Evolutionary conservation across 164 flowering plant genomes (phyloP), one percentile per base, ranked within the genome.

Genomic region (Vitis rupestris): DNA sequence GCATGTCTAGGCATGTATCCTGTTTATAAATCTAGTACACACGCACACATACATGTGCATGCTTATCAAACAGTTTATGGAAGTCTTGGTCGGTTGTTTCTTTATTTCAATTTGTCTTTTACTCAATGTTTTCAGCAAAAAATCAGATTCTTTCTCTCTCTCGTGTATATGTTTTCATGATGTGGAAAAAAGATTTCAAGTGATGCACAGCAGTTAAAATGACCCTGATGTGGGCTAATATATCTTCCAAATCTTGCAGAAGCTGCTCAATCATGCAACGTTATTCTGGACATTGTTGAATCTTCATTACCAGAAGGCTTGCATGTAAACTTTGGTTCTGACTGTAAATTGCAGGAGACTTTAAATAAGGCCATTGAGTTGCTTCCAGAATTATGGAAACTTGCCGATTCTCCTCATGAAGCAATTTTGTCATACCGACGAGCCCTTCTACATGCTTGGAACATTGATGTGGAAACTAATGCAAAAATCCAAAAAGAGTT

Each of bases 181-280:
- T 3, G 7, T 58, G 17, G 44, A 6, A 37, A 23, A 37, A 37
- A 37, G 44, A 37, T 37, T 37, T 37, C 44, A 37, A 37, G 44
- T 37, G 44, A 37, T 37, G 44, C 44, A 37, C 4, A 37, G 2
- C 44, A 3, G 44, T 37, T 37, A 6, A 37, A 37, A 37, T 37
- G 44, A 37, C 44, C 44, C 4, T 37, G 44, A 50, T 56, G 30
- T 70, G 23, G 53, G 64, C 72, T 44, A 75, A 67, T 9, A 65
- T 64, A 69, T 67, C 78, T 74, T 64, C 23, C 30, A 29, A 66
- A 73, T 55, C 44, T 78, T 90, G 81, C 91, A 95, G 98, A 95
- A 78, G 98, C 99, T 76, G 97, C 97, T 81, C 86, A 82, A 71
- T 83, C 96, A 63, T 95, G 99, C 83, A 86, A 86, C 79, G 76